Percentiles rank a stretch among this genome's conserved stretches.
phyloP scores from a whole-genome alignment of 495 filamentous ascomycete genomes.

The Penicillium waksmanii region DNA sequence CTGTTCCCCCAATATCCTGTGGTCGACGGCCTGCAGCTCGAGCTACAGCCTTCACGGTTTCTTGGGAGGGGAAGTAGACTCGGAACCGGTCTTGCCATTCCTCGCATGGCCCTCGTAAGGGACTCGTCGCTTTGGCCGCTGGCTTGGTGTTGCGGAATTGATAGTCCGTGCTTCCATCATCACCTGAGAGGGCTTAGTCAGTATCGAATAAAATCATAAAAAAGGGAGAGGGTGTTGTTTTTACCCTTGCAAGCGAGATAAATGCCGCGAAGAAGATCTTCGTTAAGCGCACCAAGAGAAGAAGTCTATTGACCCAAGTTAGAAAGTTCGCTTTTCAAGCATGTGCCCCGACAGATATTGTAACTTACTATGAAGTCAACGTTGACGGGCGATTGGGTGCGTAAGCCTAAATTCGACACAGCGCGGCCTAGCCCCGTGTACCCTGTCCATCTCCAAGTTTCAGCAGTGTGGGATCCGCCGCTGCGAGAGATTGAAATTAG shows the following conservation, averaged over 20 bases:
- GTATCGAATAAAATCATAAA: background rate
- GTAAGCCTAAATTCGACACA: conserved; percentile 59
- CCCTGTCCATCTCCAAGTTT: conserved; percentile 64
- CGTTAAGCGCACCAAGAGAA: conserved; percentile 76
- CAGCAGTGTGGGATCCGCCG: conserved; percentile 57
- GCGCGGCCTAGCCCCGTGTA: conserved; percentile 69
- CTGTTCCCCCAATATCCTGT: conserved; percentile 67
- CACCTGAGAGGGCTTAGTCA: conserved; percentile 50
- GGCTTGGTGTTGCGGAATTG: conserved; percentile 45
- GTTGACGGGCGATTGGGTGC: conserved; percentile 48
- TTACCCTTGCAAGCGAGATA: conserved; percentile 80
- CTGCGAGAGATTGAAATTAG: conserved; percentile 25
- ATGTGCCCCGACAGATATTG: background rate
- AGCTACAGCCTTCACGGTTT: conserved; percentile 68
- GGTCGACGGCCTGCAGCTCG: conserved; percentile 63
- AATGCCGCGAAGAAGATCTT: conserved; percentile 67
- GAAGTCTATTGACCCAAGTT: conserved; percentile 55
- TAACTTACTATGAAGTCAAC: conserved; percentile 62
- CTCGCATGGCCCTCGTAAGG: conserved; percentile 28
- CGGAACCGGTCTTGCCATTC: conserved; percentile 60
- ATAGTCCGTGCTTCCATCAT: conserved; percentile 62
- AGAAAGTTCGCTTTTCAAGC: conserved; percentile 5
- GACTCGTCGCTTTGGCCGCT: conserved; percentile 18
- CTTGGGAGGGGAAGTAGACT: conserved; percentile 80
- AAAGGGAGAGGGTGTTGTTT: background rate